These are phyloP conservation scores for Phytomonas sp. DNA, from an alignment of 208 protist species.

Conservation along the genomic window DNA sequence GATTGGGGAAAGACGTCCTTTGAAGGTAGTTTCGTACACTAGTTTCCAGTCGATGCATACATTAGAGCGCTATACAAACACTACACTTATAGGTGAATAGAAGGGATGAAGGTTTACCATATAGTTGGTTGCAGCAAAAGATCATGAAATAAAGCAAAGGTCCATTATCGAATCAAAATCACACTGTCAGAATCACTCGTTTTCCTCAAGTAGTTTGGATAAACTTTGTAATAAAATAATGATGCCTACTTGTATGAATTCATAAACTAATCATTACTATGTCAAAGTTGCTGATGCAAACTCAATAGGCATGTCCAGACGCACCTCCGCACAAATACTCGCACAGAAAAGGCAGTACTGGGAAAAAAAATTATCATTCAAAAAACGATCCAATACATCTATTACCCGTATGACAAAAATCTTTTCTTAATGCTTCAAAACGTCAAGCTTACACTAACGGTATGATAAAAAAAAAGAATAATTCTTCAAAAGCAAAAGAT, in stretches of 20 bases:
- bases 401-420: too few relatives aligned
- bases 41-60: background rate
- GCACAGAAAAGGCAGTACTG: background rate
- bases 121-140: background rate
- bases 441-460: too few relatives aligned
- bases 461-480: background rate
- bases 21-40: background rate
- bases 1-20: background rate
- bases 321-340: background rate
- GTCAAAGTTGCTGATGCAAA: background rate
- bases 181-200: background rate
- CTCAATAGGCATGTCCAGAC: background rate
- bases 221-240: background rate
- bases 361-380: conserved; percentile 5
- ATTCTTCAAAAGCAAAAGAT: background rate
- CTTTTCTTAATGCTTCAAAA: too few relatives aligned
- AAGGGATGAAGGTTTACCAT: background rate
- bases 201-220: background rate
- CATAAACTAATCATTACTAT: background rate
- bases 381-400: background rate
- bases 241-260: background rate
- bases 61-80: background rate
- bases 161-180: background rate
- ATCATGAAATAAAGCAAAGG: background rate
- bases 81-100: background rate